phyloP scores from a whole-genome alignment of 345 rosid species.

The Luvunga scandens region DNA sequence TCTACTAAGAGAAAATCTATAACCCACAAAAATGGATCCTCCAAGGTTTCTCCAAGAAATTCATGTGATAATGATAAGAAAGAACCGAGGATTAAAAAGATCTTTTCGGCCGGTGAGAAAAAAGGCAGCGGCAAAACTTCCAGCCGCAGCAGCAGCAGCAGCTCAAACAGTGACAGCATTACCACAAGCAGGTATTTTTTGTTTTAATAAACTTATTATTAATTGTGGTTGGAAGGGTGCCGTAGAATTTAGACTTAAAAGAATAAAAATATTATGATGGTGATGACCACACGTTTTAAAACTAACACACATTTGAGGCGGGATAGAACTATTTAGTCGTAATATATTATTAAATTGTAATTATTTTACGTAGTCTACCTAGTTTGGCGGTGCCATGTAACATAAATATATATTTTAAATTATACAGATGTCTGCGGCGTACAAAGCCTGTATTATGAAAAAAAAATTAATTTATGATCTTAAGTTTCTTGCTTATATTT shows the following conservation, averaged over 20 bases:
- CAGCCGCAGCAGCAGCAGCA: constrained; percentile 15
- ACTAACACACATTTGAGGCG: too few relatives aligned
- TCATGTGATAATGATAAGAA: constrained; percentile 15
- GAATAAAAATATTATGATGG: too few relatives aligned
- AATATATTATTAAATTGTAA: too few relatives aligned
- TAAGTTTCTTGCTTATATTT: too few relatives aligned
- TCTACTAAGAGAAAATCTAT: constrained; percentile 20
- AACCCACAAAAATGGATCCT: constrained; percentile 16
- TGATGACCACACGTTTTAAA: too few relatives aligned
- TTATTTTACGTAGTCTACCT: too few relatives aligned
- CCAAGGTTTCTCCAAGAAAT: constrained; percentile 27
- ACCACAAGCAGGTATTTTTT: constrained; percentile 31
- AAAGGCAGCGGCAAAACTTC: not conserved
- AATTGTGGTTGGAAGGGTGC: not conserved
- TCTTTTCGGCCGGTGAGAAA: constrained; percentile 7
- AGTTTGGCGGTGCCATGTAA: too few relatives aligned
- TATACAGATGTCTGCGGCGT: accelerated
- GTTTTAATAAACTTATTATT: not conserved
- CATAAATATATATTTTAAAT: too few relatives aligned
- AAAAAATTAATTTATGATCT: too few relatives aligned
- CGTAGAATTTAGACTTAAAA: not conserved
- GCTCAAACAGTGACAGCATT: constrained; percentile 17
- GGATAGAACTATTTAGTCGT: too few relatives aligned
- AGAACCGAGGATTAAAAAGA: constrained; percentile 21
- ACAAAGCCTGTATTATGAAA: too few relatives aligned